phyloP scores from a whole-genome alignment of 352 stramenopile genomes.

The Phytophthora palmivora region DNA sequence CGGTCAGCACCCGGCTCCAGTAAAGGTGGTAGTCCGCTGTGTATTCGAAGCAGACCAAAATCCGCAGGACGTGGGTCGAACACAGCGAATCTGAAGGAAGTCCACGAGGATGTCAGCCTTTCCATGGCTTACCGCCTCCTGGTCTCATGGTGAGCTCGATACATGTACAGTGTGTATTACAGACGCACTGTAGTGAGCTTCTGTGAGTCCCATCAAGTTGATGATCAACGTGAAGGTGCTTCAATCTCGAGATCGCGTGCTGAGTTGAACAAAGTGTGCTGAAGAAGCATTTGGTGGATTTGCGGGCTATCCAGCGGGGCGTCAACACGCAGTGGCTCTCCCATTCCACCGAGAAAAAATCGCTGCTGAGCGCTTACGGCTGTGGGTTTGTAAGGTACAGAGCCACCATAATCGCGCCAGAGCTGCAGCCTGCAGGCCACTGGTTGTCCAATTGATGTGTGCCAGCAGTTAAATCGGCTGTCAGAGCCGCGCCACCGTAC shows the following conservation, averaged over 20 bases:
- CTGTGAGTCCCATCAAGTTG: too few species aligned
- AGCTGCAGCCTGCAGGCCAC: slow-evolving; percentile 24
- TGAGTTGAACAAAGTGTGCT: slow-evolving; percentile 14
- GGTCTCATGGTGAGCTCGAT: too few species aligned
- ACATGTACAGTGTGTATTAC: too few species aligned
- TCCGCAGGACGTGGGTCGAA: background rate
- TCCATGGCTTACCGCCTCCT: slow-evolving; percentile 5
- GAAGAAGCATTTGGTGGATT: slow-evolving; percentile 29
- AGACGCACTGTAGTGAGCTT: background rate
- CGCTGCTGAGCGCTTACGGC: slow-evolving; percentile 5
- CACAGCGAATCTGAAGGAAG: slow-evolving; percentile 7
- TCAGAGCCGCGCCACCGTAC: slow-evolving; percentile 18
- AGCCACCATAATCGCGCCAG: slow-evolving; percentile 22
- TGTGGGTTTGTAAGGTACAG: slow-evolving; percentile 1
- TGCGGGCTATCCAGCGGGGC: slow-evolving; percentile 30
- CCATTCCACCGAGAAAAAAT: slow-evolving; percentile 28
- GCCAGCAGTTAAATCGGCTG: slow-evolving; percentile 38
- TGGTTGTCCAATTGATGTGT: slow-evolving; percentile 33
- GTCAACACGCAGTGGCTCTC: slow-evolving; percentile 11
- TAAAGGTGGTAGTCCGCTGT: slow-evolving; percentile 12
- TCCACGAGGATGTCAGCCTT: slow-evolving; percentile 8
- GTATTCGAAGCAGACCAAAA: background rate
- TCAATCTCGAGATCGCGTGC: slow-evolving; percentile 1
- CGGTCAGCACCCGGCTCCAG: slow-evolving; percentile 10
- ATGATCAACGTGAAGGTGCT: slow-evolving; percentile 1